Evolutionary conservation across 2,329 filamentous ascomycete genomes (phyloP).

Genomic region (Lasiodiplodia citricola): DNA sequence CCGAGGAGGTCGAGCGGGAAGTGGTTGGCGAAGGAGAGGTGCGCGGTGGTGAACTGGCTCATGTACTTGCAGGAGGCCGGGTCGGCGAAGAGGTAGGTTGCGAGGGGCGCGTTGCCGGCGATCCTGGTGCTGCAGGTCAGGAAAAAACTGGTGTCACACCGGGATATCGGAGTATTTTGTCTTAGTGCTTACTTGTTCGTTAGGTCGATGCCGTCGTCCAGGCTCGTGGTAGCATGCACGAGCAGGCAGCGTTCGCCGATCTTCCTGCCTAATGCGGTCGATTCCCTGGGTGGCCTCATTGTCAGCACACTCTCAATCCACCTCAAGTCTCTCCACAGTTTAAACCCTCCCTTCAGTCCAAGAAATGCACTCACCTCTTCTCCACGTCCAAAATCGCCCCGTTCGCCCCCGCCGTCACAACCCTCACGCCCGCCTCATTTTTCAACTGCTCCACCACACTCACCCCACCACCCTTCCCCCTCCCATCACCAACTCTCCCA

Average conservation of each 20-base stretch:
- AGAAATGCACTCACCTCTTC: background rate
- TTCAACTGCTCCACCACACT: slow-evolving; percentile 7
- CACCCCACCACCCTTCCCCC: background rate
- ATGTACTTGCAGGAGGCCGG: slow-evolving; percentile 63
- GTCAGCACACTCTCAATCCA: background rate
- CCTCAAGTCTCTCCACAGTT: background rate
- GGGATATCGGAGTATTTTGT: background rate
- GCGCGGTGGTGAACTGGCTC: slow-evolving; percentile 59
- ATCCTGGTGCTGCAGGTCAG: slow-evolving; percentile 4
- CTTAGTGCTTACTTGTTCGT: slow-evolving; percentile 35
- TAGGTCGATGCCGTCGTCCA: slow-evolving; percentile 62
- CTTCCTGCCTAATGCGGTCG: slow-evolving; percentile 38
- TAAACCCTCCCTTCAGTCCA: background rate
- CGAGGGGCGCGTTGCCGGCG: slow-evolving; percentile 43
- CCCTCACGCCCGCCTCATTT: slow-evolving; percentile 3
- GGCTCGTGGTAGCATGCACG: slow-evolving; percentile 54
- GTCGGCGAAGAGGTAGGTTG: slow-evolving; percentile 60
- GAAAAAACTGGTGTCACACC: background rate
- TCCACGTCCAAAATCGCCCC: slow-evolving; percentile 11
- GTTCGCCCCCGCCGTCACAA: slow-evolving; percentile 22
- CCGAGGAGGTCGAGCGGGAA: slow-evolving; percentile 61
- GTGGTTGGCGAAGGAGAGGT: slow-evolving; percentile 62
- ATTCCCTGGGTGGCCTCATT: slow-evolving; percentile 19
- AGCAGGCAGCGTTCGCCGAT: slow-evolving; percentile 50
- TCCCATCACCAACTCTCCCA: slow-evolving; percentile 1